Evolutionary conservation across 2,329 filamentous ascomycete species (phyloP), one percentile per base, ranked within the genome.

Genomic region (Neofusicoccum cordaticola): DNA sequence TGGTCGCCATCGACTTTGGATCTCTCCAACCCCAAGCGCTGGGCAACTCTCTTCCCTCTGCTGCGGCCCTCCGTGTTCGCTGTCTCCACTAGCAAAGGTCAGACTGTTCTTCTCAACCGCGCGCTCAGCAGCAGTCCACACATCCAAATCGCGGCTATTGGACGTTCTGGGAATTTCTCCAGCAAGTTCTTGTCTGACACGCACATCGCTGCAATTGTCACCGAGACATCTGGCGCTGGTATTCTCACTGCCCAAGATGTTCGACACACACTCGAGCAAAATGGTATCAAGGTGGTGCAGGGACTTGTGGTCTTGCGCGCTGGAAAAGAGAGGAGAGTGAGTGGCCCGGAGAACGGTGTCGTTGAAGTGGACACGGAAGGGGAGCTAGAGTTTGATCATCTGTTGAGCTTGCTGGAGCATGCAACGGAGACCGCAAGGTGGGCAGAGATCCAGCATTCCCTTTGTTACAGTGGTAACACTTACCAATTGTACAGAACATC

Each of bases 161-260:
- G 71, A 27, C 71, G 53, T 4, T 56, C 65, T 3, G 74, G 75
- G 1, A 72, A 74, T 64, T 74, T 77, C 58, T 76, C 75, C 4
- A 73, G 70, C 66, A 75, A 74, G 53, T 53, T 76, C 17, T 68
- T 77, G 8, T 73, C 74, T 37, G 71, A 73, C 22, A 73, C 68
- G 19, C 66, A 73, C 57, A 70, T 76, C 58, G 71, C 72, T 2
- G 74, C 75, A 3, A 69, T 75, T 19, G 70, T 73, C 17, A 72
- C 70, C 1, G 69, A 72, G 22, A 66, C 69, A 19, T 56, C 52
- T 17, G 70, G 70, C 9, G 70, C 69, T 1, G 72, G 70, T 4
- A 58, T 71, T 3, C 50, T 72, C 8, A 73, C 73, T 8, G 68
- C 71, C 0, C 65, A 67, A 17, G 74, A 75, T 42, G 67, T 77